Percentiles rank a stretch among this genome's conserved stretches.
These are phyloP conservation scores for Wallacemonas rigidus DNA, from an alignment of 208 protist genomes.

Conservation along the genomic window DNA sequence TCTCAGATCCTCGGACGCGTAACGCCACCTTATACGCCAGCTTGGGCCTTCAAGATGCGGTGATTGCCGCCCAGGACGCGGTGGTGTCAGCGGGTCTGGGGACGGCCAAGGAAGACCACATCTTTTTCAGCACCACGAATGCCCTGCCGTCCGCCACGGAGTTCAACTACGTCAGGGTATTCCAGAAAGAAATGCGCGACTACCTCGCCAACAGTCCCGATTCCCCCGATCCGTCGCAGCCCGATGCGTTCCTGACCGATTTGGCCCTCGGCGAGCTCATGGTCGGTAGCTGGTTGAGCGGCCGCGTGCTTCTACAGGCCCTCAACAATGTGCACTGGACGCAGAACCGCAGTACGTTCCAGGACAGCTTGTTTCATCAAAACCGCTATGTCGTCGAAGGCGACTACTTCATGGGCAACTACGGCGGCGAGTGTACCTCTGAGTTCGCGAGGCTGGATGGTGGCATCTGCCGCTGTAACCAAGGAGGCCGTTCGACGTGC, in stretches of 20 bases:
- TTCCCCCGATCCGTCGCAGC: slow-evolving; percentile 9
- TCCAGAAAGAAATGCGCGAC: slow-evolving; percentile 35
- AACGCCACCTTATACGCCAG: slow-evolving; percentile 32
- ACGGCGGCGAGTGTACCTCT: slow-evolving; percentile 33
- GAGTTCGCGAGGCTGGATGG: slow-evolving; percentile 17
- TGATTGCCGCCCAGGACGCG: slow-evolving; percentile 21
- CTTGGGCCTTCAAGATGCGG: slow-evolving; percentile 22
- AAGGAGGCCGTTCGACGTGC: slow-evolving; percentile 31
- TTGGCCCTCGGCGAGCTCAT: slow-evolving; percentile 27
- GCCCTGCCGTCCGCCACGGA: slow-evolving; percentile 27
- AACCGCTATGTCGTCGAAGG: slow-evolving; percentile 52
- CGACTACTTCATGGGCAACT: slow-evolving; percentile 63
- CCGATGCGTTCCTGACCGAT: slow-evolving; percentile 15
- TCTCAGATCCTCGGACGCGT: slow-evolving; percentile 34
- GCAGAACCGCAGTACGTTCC: slow-evolving; percentile 18
- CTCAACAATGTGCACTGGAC: slow-evolving; percentile 19
- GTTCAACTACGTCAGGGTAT: slow-evolving; percentile 32
- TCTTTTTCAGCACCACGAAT: slow-evolving; percentile 41
- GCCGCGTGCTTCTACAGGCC: slow-evolving; percentile 25
- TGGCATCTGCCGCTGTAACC: slow-evolving; percentile 50
- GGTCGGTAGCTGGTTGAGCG: slow-evolving; percentile 47
- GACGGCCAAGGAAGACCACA: slow-evolving; percentile 26
- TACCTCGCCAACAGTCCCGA: slow-evolving; percentile 39
- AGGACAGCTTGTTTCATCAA: slow-evolving; percentile 37
- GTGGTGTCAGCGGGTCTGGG: slow-evolving; percentile 10